phyloP scores from a whole-genome alignment of 2,329 filamentous ascomycete species.

The Fusarium piperis region DNA sequence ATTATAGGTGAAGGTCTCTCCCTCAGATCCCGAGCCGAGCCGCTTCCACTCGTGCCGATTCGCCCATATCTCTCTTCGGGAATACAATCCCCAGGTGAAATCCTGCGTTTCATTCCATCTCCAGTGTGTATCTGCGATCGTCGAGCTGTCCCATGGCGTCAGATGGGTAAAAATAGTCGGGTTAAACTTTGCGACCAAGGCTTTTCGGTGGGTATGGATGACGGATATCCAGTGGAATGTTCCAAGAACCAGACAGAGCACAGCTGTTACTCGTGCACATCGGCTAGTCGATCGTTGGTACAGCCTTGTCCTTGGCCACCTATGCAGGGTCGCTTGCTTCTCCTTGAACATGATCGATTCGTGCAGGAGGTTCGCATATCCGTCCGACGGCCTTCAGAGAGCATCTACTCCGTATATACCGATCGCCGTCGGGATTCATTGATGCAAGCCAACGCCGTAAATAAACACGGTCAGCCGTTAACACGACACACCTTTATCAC shows the following conservation, averaged over 20 bases:
- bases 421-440: background rate
- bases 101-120: constrained; percentile 5
- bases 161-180: constrained; percentile 27
- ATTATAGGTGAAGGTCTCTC: constrained; percentile 43
- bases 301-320: constrained; percentile 4
- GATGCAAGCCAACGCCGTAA: background rate
- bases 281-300: constrained; percentile 1
- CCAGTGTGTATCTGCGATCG: constrained; percentile 19
- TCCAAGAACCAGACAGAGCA: constrained; percentile 11
- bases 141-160: background rate
- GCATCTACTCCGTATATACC: background rate
- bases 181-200: constrained; percentile 35
- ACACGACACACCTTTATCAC: background rate
- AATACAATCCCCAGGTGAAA: constrained; percentile 4
- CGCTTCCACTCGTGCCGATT: constrained; percentile 41
- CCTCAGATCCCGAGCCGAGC: constrained; percentile 44
- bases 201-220: constrained; percentile 8
- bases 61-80: constrained; percentile 24
- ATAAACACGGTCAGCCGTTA: background rate
- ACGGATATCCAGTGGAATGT: constrained; percentile 11
- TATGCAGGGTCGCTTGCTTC: background rate
- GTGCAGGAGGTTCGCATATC: background rate
- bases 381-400: background rate
- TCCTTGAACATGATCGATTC: constrained; percentile 6
- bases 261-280: background rate